Base-by-base conservation (phyloP, 148 eudicot species). In the Tetragonia tetragonoides region DNA sequence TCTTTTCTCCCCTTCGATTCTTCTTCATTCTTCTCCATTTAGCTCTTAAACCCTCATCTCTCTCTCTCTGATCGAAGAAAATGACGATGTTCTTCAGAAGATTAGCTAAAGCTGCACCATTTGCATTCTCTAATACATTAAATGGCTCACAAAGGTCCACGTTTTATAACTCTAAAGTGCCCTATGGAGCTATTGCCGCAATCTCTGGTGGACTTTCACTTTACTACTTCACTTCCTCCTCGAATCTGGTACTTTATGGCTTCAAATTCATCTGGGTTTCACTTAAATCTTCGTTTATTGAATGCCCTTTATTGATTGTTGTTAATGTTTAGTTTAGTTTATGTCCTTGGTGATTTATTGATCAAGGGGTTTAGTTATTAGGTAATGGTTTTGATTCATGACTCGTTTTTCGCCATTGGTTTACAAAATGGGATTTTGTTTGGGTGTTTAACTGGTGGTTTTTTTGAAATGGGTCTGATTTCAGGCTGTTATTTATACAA, bases 151-250 rank as follows among this genome's bases (percentile, higher is more conserved):
- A 84, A 6, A 84, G 79, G 72, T 87, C 90, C 68, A 44, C 17
- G 56, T 72, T 76, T 75, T 68, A 77, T 83, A 42, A 77, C n/a
- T 74, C 83, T 72, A 75, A 81, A 70, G 53, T 83, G 11, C 87
- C 93, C 8, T 83, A 83, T 46, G 92, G 92, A 66, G 91, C 93
- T 3, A 81, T 92, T 54, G 93, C 95, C n/a, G 95, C 93, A 66
- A 66, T 94, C 70, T 89, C 93, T 65, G 92, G 93, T 78, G 97
- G 97, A 83, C 71, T 89, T 53, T 85, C 95, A 10, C 89, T 74
- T 73, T 90, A 79, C 60, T 88, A 88, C 87, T 79, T 83, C 77
- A 83, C 66, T 72, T 85, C 92, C 34, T 88, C 97, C 3, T 84
- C 90, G 0, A 83, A 88, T 86, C 76, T 90, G 98, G 98, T 94